Conservation (phyloP, 164 flowering plant genomes). For the Houttuynia cordata region DNA sequence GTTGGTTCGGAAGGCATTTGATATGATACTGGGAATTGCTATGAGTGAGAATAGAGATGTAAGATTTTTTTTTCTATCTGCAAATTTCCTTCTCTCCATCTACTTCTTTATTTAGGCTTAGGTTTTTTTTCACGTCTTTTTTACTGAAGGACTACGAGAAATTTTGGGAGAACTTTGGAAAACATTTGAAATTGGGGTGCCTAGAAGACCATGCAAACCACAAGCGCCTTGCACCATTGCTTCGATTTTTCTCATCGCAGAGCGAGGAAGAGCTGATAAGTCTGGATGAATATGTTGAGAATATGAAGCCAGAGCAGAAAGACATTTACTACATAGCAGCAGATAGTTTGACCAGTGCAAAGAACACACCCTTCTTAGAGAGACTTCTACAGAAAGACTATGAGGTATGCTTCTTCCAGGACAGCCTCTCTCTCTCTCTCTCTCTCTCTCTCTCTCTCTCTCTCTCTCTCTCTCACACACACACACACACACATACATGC, state of each 20-base stretch:
- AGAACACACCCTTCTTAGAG: constrained; percentile 80
- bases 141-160: constrained; percentile 75
- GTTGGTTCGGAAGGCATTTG: constrained; percentile 87
- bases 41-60: constrained; percentile 84
- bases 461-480: too few relatives aligned
- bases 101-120: not conserved
- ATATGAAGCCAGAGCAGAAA: constrained; percentile 95
- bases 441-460: too few relatives aligned
- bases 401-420: constrained; percentile 33
- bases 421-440: not conserved
- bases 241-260: constrained; percentile 84
- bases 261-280: constrained; percentile 77
- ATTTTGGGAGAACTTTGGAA: constrained; percentile 92
- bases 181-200: constrained; percentile 78
- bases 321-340: constrained; percentile 84
- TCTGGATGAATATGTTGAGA: constrained; percentile 90
- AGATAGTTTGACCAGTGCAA: constrained; percentile 82
- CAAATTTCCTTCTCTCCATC: not conserved
- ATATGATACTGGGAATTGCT: constrained; percentile 87
- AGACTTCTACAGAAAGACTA: constrained; percentile 63
- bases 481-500: too few relatives aligned
- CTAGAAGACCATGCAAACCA: constrained; percentile 92
- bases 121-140: not conserved
- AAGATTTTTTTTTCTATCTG: constrained; percentile 3
- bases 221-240: constrained; percentile 85